Evolutionary conservation across 441 rosid species (phyloP), one percentile per base, ranked within the genome.

Genomic region (Arabidopsis hybrid): DNA sequence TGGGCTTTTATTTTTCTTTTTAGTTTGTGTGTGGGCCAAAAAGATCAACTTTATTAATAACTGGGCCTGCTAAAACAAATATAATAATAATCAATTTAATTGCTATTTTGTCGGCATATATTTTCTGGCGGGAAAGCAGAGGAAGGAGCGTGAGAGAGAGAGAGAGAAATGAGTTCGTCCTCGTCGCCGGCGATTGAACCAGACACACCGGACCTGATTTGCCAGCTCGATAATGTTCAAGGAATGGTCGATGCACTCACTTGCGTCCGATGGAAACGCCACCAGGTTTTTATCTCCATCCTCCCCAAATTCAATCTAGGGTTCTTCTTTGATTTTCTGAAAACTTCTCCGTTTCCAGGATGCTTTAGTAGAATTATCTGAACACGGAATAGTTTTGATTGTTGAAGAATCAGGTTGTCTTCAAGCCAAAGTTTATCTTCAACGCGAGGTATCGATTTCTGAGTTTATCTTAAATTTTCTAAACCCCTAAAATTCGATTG

Each of bases 171-270:
- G 97, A 87, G 85, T 74, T 89, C 96, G 75, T 89, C 98, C 77
- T 90, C 98, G 78, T 89, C 98, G 79, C 79, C 96, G 88, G 88
- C 79, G 71, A 49, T 67, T n/a, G 89, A 79, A 59, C 67, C 78
- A 62, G 95, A 86, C 36, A 57, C 82, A 12, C 87, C 89, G 66
- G 89, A 88, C 74, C 90, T 94, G 26, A 77, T 92, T 12, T 94
- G 97, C 74, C 89, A 83, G 70, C 74, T 92, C n/a, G 94, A 92
- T 65, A 89, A 86, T 74, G 91, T 86, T 47, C 97, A 87, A 76
- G 99, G 97, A 34, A 86, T 95, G 83, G 97, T 89, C 55, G 94
- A 95, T 47, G 97, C 99, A 3, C 90, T 95, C 74, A 79, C 94
- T 69, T 83, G 96, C 78, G 94, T 89, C 75, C 89, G 97, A 65